A percentile compares a stretch with the other conserved stretches of the same genome.
These are phyloP conservation scores for Zalerion maritima DNA, from an alignment of 495 filamentous ascomycete genomes.

Conservation along the genomic window DNA sequence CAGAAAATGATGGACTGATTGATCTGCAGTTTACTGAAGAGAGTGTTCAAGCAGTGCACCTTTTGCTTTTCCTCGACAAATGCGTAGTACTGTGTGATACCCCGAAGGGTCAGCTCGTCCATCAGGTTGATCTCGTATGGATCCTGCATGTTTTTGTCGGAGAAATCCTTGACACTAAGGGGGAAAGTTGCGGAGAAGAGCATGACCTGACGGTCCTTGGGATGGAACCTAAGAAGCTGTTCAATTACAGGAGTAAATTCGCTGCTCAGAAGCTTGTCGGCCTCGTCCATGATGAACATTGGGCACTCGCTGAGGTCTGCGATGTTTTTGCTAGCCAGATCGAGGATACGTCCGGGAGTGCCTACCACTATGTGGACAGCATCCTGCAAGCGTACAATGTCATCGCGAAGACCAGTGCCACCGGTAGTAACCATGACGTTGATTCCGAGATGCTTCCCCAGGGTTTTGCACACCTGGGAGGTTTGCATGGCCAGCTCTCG, in stretches of 20 bases:
- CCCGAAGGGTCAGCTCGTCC: conserved; percentile 95
- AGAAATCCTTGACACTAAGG: conserved; percentile 89
- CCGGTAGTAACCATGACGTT: conserved; percentile 99
- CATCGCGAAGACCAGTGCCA: conserved; percentile 85
- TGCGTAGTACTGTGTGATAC: conserved; percentile 98
- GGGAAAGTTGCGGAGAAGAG: conserved; percentile 97
- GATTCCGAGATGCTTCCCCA: conserved; percentile 90
- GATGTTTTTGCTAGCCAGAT: conserved; percentile 85
- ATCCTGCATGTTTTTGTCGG: conserved; percentile 90
- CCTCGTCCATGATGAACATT: conserved; percentile 98
- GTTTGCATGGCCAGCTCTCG: conserved; percentile 97
- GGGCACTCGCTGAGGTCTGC: conserved; percentile 93
- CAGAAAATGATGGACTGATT: conserved; percentile 99
- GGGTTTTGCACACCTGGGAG: conserved; percentile 95
- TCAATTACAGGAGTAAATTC: conserved; percentile 97
- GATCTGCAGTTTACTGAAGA: conserved; percentile 98
- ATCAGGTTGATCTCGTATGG: conserved; percentile 99
- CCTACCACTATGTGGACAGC: conserved; percentile 95
- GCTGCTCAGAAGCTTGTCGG: conserved; percentile 88
- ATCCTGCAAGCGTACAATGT: conserved; percentile 89
- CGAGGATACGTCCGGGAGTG: conserved; percentile 88
- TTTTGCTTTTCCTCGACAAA: conserved; percentile 99
- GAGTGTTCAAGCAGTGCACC: conserved; percentile 95
- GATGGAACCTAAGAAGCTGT: conserved; percentile 81
- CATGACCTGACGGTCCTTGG: conserved; percentile 96